Percentiles rank a stretch among this genome's conserved stretches.
These are phyloP conservation scores for Melanogaster broomeanus DNA, from an alignment of 768 basidiomycete genomes.

Conservation along the genomic window DNA sequence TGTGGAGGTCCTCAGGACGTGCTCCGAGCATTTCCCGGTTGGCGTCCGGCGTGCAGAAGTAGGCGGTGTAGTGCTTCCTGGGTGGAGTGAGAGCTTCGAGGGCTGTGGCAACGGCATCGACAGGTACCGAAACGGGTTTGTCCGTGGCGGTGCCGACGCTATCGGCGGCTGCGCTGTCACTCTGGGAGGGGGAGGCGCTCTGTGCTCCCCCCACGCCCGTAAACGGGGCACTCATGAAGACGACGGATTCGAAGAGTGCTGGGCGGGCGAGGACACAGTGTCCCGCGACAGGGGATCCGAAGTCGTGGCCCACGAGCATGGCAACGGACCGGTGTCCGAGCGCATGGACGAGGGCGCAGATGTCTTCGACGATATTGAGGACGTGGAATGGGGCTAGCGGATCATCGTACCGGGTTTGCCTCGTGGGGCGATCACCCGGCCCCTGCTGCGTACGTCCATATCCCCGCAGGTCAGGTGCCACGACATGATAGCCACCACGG, in stretches of 20 bases:
- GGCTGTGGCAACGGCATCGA: slow-evolving; percentile 5
- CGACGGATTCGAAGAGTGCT: slow-evolving; percentile 54
- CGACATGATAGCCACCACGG: slow-evolving; percentile 52
- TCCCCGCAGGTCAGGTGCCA: slow-evolving; percentile 64
- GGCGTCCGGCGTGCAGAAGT: slow-evolving; percentile 49
- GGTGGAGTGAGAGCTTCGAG: slow-evolving; percentile 49
- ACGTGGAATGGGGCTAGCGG: slow-evolving; percentile 51
- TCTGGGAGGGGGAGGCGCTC: slow-evolving; percentile 5
- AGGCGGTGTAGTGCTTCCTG: slow-evolving; percentile 57
- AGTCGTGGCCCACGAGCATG: slow-evolving; percentile 63
- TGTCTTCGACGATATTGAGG: slow-evolving; percentile 52
- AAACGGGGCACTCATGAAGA: slow-evolving; percentile 64
- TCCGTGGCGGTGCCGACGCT: slow-evolving; percentile 1
- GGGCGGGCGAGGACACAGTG: slow-evolving; percentile 55
- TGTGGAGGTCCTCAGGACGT: slow-evolving; percentile 15
- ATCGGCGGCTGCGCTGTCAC: slow-evolving; percentile 5
- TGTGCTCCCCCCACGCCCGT: slow-evolving; percentile 42
- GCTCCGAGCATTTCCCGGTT: slow-evolving; percentile 43
- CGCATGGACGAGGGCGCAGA: slow-evolving; percentile 50
- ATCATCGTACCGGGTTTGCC: slow-evolving; percentile 43
- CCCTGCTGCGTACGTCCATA: slow-evolving; percentile 43
- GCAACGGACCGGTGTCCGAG: slow-evolving; percentile 49
- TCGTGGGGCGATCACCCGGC: slow-evolving; percentile 5
- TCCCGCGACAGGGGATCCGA: slow-evolving; percentile 55
- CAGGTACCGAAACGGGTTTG: slow-evolving; percentile 10